Conservation (phyloP, 1,139 yeast genomes). For the Blastobotrys proliferans region DNA sequence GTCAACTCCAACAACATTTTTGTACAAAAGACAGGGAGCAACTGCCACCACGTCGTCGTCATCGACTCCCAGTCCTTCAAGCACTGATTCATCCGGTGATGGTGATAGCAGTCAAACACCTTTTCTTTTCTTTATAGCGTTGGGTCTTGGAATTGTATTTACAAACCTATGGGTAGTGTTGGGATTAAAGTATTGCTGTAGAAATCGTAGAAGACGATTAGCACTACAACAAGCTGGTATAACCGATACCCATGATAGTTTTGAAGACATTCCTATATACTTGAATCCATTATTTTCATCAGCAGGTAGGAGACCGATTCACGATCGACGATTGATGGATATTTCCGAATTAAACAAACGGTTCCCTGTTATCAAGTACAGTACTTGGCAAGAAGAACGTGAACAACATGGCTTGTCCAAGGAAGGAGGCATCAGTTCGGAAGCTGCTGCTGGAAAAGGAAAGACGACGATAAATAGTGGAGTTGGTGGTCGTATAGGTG, state of each 20-base stretch:
- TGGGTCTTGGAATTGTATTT: conserved; percentile 39
- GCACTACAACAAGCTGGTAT: background rate
- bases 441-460: conserved; percentile 10
- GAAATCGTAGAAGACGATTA: conserved; percentile 24
- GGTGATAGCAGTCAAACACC: conserved; percentile 22
- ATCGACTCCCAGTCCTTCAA: background rate
- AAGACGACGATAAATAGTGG: background rate
- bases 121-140: conserved; percentile 37
- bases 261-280: conserved; percentile 21
- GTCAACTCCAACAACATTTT: conserved; percentile 2
- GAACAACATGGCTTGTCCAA: conserved; percentile 22
- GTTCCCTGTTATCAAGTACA: conserved; percentile 63
- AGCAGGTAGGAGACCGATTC: conserved; percentile 16
- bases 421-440: conserved; percentile 27
- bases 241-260: background rate
- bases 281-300: conserved; percentile 21
- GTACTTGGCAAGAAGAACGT: conserved; percentile 29
- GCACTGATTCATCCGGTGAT: background rate
- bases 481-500: background rate
- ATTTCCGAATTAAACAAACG: conserved; percentile 57
- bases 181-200: conserved; percentile 36
- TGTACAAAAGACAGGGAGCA: background rate
- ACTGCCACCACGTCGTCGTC: background rate
- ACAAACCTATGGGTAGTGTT: conserved; percentile 37
- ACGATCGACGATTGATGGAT: conserved; percentile 38